A percentile compares a stretch with the other conserved stretches of the same genome.
Conservation (phyloP, 1,139 yeast species). For the Geotrichum candidum region DNA sequence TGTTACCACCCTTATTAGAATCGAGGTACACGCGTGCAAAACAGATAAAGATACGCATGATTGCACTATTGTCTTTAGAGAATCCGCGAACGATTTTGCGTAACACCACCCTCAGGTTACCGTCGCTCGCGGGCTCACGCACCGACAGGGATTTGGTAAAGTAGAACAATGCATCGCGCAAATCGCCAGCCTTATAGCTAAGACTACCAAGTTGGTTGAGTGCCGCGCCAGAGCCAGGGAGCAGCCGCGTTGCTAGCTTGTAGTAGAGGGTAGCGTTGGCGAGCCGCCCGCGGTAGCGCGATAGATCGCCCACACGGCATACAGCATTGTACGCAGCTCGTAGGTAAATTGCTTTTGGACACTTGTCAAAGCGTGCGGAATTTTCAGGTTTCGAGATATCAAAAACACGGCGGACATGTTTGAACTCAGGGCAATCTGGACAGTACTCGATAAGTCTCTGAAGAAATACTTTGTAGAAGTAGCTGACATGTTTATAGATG, state of each 20-base stretch:
- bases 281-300: slow-evolving; percentile 20
- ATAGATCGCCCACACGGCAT: slow-evolving; percentile 23
- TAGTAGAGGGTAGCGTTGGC: slow-evolving; percentile 21
- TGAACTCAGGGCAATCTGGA: slow-evolving; percentile 16
- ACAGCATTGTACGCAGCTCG: slow-evolving; percentile 10
- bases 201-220: slow-evolving; percentile 16
- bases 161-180: slow-evolving; percentile 9
- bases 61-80: background rate
- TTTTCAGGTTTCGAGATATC: background rate
- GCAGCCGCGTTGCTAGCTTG: slow-evolving; percentile 18
- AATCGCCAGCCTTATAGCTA: slow-evolving; percentile 7
- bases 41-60: background rate
- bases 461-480: slow-evolving; percentile 19
- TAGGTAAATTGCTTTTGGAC: background rate
- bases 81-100: background rate
- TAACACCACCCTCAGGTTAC: background rate
- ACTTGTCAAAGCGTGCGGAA: background rate
- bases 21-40: background rate
- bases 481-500: slow-evolving; percentile 19
- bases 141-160: slow-evolving; percentile 4
- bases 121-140: slow-evolving; percentile 1
- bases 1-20: background rate
- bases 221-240: slow-evolving; percentile 16
- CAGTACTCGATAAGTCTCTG: slow-evolving; percentile 18
- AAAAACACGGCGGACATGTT: slow-evolving; percentile 6